Conservation (phyloP, 2,329 filamentous ascomycete species). For the Macrophomina pseudophaseolina region DNA sequence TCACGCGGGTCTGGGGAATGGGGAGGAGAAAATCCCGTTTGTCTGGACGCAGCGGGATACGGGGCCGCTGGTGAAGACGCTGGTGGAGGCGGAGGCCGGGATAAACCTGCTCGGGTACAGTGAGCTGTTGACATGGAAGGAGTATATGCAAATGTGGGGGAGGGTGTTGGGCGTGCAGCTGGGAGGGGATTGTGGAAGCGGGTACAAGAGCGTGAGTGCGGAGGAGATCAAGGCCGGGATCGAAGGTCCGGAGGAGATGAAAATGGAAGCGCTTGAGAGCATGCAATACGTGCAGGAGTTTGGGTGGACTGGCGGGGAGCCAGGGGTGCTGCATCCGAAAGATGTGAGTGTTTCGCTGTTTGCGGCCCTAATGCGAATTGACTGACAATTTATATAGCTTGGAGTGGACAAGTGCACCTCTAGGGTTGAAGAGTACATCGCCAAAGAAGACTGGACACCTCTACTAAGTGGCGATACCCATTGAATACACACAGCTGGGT, state of each 20-base stretch:
- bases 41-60: conserved; percentile 30
- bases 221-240: conserved; percentile 33
- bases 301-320: conserved; percentile 45
- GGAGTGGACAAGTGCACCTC: conserved; percentile 32
- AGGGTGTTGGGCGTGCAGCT: conserved; percentile 31
- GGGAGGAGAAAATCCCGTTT: conserved; percentile 43
- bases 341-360: conserved; percentile 24
- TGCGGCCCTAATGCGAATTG: background rate
- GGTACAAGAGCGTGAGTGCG: conserved; percentile 15
- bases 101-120: background rate
- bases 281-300: conserved; percentile 42
- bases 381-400: background rate
- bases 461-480: too few species aligned
- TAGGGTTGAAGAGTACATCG: conserved; percentile 37
- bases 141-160: background rate
- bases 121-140: background rate
- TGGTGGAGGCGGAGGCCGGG: background rate
- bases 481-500: too few species aligned
- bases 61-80: background rate
- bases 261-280: conserved; percentile 41
- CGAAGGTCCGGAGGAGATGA: conserved; percentile 31
- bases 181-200: conserved; percentile 32
- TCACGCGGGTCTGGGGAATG: conserved; percentile 29
- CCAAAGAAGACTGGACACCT: conserved; percentile 35
- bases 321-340: conserved; percentile 38